Evolutionary conservation across 768 basidiomycete genomes (phyloP), one percentile per base, ranked within the genome.

Genomic region (Agaricus subrufescens): DNA sequence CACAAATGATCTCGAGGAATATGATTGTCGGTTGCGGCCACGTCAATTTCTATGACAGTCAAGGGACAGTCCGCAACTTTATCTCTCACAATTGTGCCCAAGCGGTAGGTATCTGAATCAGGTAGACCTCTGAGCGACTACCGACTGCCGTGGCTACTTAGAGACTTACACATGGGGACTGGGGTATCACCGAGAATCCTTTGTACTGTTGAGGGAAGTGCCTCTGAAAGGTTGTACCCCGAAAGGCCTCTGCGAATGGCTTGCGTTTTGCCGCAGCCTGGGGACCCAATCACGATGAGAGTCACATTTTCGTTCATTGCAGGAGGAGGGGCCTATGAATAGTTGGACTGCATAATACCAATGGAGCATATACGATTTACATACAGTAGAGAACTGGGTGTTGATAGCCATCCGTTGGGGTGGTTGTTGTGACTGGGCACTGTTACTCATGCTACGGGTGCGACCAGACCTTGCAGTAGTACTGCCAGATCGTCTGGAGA

Each of bases 181-280:
- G 56, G 58, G 11, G 37, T 29, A 58, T 27, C 38, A 25, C 47
- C 46, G 43, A 50, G 45, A 14, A 49, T 31, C 49, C 49, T 50
- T 46, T 56, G 55, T 14, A 56, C 58, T n/a, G 67, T 59, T 56
- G 72, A 62, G 62, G 70, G 65, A 19, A 65, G 65, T 31, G 79
- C 67, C 52, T 80, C 77, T 34, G 73, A 71, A 14, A 89, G 72
- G 14, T 75, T 73, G 62, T 83, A 86, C 2, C 78, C 75, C 60
- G 82, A 84, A 54, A 94, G 74, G 10, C 92, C 94, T 66, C 86
- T 87, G 37, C 77, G 75, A 59, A 97, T 89, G 49, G 92, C 79
- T 2, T 84, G 82, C 1, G 91, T 87, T 71, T 98, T 98, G 58
- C 95, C 96, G 58, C 89, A 93, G 34, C 85, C 81, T 39, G 78